Base-by-base conservation (phyloP, 1,284 basidiomycete species). In the Sphaerobolus stellatus region DNA sequence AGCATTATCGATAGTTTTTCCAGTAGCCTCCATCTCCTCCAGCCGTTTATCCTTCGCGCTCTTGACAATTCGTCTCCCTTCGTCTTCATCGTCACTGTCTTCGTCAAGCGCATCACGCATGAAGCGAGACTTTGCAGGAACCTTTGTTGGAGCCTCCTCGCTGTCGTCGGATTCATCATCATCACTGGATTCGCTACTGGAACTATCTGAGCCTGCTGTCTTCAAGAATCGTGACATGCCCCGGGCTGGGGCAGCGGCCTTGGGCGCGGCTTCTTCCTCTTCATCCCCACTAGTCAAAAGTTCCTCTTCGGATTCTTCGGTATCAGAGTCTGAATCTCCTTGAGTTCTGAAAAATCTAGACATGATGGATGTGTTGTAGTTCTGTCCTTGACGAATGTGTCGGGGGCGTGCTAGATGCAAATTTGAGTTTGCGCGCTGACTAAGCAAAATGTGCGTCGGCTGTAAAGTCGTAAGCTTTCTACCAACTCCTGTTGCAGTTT, bases 1-100 rank as follows among this genome's bases (percentile, higher is more conserved):
- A 25, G 90, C 94, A 70, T 99, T 99, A 55, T 97, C 92, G 74
- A 99, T 96, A 48, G 79, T 80, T 74, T 90, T 93, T 51, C 93
- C 91, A 11, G 89, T 89, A 2, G 84, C 83, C 71, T 92, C 91
- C 81, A 96, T 93, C 76, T 94, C 91, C 57, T 90, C 92, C 62
- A 91, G 70, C 48, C 93, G 79, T 71, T 92, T 94, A 70, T 93
- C 90, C 65, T 86, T 86, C 40, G 93, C 94, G 65, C 89, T 92
- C 69, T 92, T 90, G 52, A 91, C 84, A 31, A 90, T 80, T 47
- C 80, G 77, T 65, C 80, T 84, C 55, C 80, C 82, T 45, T 88
- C 87, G 58, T 88, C 87, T 45, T 88, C 88, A 56, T 84, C 84
- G 40, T 81, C 84, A 34, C 83, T 84, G 30, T 85, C 85, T 25